These are phyloP conservation scores for Backusella australiensis DNA, from an alignment of 192 early-diverging fungal species.

Conservation along the genomic window DNA sequence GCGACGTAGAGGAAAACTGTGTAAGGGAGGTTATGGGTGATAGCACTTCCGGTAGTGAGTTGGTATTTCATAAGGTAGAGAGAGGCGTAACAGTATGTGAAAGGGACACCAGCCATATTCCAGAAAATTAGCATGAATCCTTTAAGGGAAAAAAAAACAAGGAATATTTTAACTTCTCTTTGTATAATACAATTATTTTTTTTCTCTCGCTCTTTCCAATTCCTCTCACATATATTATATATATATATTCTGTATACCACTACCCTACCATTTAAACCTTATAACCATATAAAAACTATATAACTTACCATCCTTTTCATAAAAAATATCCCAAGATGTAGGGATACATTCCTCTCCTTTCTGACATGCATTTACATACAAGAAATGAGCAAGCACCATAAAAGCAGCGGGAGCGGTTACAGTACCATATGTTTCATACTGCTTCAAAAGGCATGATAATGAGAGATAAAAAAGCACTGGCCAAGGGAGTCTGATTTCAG, in stretches of 20 bases:
- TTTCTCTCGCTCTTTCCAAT: not conserved
- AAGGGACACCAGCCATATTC: constrained; percentile 51
- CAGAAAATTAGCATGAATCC: constrained; percentile 53
- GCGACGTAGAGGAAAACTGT: constrained; percentile 28
- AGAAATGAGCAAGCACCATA: constrained; percentile 49
- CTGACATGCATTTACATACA: constrained; percentile 48
- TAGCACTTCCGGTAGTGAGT: constrained; percentile 32
- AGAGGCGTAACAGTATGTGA: constrained; percentile 46
- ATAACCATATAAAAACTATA: not conserved
- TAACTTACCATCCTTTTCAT: constrained; percentile 47
- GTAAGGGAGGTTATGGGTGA: constrained; percentile 30
- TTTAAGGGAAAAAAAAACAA: not conserved
- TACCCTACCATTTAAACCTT: not conserved
- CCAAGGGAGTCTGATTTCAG: constrained; percentile 48
- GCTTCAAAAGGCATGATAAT: constrained; percentile 42
- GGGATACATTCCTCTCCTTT: constrained; percentile 53
- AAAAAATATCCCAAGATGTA: constrained; percentile 52
- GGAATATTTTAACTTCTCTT: not conserved
- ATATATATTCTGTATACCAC: not conserved
- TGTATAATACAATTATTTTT: not conserved
- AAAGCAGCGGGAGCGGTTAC: constrained; percentile 39
- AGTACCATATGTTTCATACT: constrained; percentile 41
- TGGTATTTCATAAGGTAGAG: constrained; percentile 41
- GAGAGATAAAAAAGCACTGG: constrained; percentile 49
- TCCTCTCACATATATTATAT: not conserved